Base-by-base conservation (phyloP, 768 basidiomycete species). In the Amanita inopinata region DNA sequence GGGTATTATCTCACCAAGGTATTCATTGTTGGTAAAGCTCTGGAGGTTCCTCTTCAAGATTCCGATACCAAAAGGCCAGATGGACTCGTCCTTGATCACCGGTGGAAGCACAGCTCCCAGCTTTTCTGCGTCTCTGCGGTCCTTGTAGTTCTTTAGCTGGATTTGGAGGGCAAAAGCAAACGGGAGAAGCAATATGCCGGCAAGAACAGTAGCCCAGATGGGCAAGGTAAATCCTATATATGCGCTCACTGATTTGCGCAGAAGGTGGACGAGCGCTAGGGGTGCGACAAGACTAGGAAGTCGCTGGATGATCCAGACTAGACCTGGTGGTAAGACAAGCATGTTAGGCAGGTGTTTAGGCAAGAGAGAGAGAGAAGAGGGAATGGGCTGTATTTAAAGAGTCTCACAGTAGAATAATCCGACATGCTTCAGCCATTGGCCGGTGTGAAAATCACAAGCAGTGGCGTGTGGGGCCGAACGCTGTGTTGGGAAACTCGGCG, bases 1-100 rank as follows among this genome's bases (percentile, higher is more conserved):
- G n/a, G 8, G 32, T 23, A 22, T 36, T 14, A n/a, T 18, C 56
- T 12, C 44, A 66, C 67, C 61, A 46, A 61, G 59, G 51, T 61
- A 61, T 0, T 61, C 63, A 2, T 46, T 43, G 17, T 51, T 27
- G 2, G 6, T 53, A 11, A 57, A 50, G 18, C 50, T 52, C 5
- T 50, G 33, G 15, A 59, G 37, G 14, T 50, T 45, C 4, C 48
- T 40, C 2, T 47, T 41, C 2, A 58, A 40, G 7, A 53, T 46
- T 9, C 49, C 52, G 18, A 62, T 30, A 1, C 58, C 55, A 11
- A 50, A 46, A 7, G 57, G 56, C 32, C 31, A 18, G 12, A n/a
- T 1, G 5, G 53, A 57, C 32, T 48, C 51, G 31, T 55, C 50
- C 6, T 49, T 19, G 32, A 60, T 45, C 2, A 33, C 44, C 0